These are phyloP conservation scores for Phytopythium cucurbitacearum DNA, from an alignment of 352 stramenopile species.

Conservation along the genomic window DNA sequence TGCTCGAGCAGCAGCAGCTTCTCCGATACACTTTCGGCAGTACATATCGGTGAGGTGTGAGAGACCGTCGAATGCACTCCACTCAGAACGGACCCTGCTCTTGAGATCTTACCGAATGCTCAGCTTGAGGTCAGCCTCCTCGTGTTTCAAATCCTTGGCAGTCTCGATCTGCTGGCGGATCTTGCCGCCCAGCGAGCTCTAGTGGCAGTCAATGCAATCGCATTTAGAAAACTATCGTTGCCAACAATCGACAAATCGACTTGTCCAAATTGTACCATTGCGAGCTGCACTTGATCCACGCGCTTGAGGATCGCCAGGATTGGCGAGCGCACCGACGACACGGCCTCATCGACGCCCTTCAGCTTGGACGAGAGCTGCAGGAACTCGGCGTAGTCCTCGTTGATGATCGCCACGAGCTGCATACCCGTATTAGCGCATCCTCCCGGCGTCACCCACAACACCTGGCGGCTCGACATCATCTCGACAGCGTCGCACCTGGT, in stretches of 20 bases:
- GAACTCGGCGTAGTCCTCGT: slow-evolving; percentile 88
- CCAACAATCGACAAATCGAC: neutral
- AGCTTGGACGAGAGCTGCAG: slow-evolving; percentile 86
- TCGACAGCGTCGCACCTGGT: slow-evolving; percentile 36
- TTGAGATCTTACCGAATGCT: slow-evolving; percentile 39
- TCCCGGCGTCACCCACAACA: neutral
- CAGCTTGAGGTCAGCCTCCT: slow-evolving; percentile 46
- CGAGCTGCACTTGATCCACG: slow-evolving; percentile 61
- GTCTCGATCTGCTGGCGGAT: slow-evolving; percentile 48
- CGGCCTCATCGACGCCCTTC: slow-evolving; percentile 82
- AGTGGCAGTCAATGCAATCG: slow-evolving; percentile 4
- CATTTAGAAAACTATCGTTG: neutral
- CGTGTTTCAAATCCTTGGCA: slow-evolving; percentile 36
- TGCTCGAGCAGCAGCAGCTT: slow-evolving; percentile 75
- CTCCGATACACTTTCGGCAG: slow-evolving; percentile 46
- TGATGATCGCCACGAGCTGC: slow-evolving; percentile 85
- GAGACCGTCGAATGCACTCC: too few species aligned
- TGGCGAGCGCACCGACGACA: slow-evolving; percentile 69
- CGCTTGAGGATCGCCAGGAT: slow-evolving; percentile 75
- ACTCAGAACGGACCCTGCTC: too few species aligned
- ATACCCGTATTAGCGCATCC: neutral
- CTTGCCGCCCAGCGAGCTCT: slow-evolving; percentile 46
- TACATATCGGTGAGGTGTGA: neutral
- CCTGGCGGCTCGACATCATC: neutral
- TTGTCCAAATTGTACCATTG: slow-evolving; percentile 30